phyloP scores from a whole-genome alignment of 1,139 yeast genomes.

The Candida dubliniensis region DNA sequence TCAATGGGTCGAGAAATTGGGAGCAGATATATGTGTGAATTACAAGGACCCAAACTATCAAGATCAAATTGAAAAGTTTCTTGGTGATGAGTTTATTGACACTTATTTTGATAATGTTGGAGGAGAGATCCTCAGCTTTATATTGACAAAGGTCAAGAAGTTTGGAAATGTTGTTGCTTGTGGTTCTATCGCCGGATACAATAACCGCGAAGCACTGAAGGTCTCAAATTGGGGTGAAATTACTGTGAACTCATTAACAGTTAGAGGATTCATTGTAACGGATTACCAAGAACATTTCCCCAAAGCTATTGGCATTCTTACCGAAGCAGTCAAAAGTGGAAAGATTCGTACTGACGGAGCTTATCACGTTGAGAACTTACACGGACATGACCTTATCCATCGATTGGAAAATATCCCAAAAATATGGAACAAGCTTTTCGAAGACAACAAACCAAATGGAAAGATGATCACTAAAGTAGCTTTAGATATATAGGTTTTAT shows the following conservation, averaged over 20 bases:
- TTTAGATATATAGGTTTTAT: slow-evolving; percentile 2
- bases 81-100: slow-evolving; percentile 47
- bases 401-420: slow-evolving; percentile 28
- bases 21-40: slow-evolving; percentile 55
- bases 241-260: slow-evolving; percentile 46
- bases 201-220: slow-evolving; percentile 34
- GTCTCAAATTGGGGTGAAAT: slow-evolving; percentile 44
- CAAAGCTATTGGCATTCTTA: slow-evolving; percentile 36
- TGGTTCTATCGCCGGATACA: slow-evolving; percentile 64
- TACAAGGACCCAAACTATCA: slow-evolving; percentile 50
- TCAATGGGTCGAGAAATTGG: slow-evolving; percentile 54
- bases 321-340: slow-evolving; percentile 39
- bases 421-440: slow-evolving; percentile 31
- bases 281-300: slow-evolving; percentile 36
- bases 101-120: slow-evolving; percentile 63
- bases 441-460: slow-evolving; percentile 33
- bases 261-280: slow-evolving; percentile 49
- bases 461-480: slow-evolving; percentile 37
- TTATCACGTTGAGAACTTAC: slow-evolving; percentile 26
- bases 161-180: slow-evolving; percentile 54
- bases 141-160: slow-evolving; percentile 40
- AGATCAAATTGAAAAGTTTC: slow-evolving; percentile 41
- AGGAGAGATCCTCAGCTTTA: slow-evolving; percentile 54
- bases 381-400: slow-evolving; percentile 18
- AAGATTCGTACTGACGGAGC: slow-evolving; percentile 33